Percentiles rank a stretch among this genome's conserved stretches.
Conservation (phyloP, 1,284 basidiomycete genomes). For the Fomitopsis schrenkii region DNA sequence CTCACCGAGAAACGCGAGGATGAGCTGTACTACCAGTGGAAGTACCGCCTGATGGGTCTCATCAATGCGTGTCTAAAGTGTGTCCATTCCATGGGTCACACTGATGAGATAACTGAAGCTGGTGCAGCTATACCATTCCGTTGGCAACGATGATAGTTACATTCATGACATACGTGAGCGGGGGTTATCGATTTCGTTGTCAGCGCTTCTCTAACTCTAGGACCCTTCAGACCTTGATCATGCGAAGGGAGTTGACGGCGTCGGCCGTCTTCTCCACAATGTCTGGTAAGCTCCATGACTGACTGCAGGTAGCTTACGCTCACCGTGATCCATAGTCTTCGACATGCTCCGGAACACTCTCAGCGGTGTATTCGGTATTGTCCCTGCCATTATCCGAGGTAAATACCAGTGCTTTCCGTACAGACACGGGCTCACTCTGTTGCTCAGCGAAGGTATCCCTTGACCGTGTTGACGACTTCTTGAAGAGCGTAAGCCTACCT, state of each 20-base stretch:
- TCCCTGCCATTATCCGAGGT: conserved; percentile 33
- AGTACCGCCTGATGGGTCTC: conserved; percentile 34
- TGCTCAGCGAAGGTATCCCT: conserved; percentile 44
- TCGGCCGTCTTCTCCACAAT: conserved; percentile 40
- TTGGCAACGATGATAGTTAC: conserved; percentile 69
- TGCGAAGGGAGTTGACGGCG: conserved; percentile 30
- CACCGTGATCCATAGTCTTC: conserved; percentile 22
- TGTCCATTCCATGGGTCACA: conserved; percentile 19
- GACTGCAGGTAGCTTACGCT: too few relatives aligned
- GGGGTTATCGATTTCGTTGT: background rate
- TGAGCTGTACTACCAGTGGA: conserved; percentile 48
- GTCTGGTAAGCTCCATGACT: conserved; percentile 24
- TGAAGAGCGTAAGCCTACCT: conserved; percentile 32
- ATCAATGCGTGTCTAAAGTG: conserved; percentile 31
- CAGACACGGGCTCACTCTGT: conserved; percentile 12
- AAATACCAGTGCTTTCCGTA: conserved; percentile 15
- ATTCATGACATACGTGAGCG: conserved; percentile 51
- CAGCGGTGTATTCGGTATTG: conserved; percentile 26
- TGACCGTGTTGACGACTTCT: conserved; percentile 45
- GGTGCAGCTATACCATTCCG: conserved; percentile 51
- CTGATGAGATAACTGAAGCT: background rate
- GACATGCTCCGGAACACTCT: conserved; percentile 31
- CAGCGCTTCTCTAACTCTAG: background rate
- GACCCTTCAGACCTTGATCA: conserved; percentile 31
- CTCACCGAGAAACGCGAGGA: conserved; percentile 46